phyloP scores from a whole-genome alignment of 768 basidiomycete genomes.

The Tylopilus rubrobrunneus region DNA sequence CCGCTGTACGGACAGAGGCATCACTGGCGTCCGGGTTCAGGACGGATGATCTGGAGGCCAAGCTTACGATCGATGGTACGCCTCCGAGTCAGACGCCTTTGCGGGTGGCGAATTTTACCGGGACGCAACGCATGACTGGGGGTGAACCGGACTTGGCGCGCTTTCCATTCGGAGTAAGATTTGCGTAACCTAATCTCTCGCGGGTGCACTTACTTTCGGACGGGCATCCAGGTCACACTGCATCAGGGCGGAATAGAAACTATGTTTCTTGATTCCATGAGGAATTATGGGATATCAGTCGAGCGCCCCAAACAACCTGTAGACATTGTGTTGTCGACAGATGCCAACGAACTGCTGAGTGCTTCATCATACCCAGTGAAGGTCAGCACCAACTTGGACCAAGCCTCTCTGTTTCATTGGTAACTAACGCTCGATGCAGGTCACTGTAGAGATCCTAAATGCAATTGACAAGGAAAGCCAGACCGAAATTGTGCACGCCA shows the following conservation, averaged over 20 bases:
- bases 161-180: slow-evolving; percentile 27
- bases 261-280: too few relatives aligned
- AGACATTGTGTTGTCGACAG: too few relatives aligned
- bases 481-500: slow-evolving; percentile 32
- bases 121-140: slow-evolving; percentile 59
- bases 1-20: slow-evolving; percentile 72
- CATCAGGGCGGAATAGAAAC: slow-evolving; percentile 38
- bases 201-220: neutral
- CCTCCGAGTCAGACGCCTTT: slow-evolving; percentile 42
- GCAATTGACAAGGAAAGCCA: slow-evolving; percentile 24
- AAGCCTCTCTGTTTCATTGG: neutral
- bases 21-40: slow-evolving; percentile 41
- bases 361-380: too few relatives aligned
- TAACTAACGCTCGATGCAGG: slow-evolving; percentile 9
- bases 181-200: neutral
- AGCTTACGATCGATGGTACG: slow-evolving; percentile 58
- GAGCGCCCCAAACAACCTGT: too few relatives aligned
- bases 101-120: slow-evolving; percentile 36
- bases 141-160: slow-evolving; percentile 22
- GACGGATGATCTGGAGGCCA: slow-evolving; percentile 68
- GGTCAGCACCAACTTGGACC: too few relatives aligned
- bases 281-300: too few relatives aligned
- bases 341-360: too few relatives aligned
- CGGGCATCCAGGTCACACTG: slow-evolving; percentile 28
- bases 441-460: slow-evolving; percentile 20